phyloP scores from a whole-genome alignment of 1,284 basidiomycete species.

The Fomitopsis schrenkii region DNA sequence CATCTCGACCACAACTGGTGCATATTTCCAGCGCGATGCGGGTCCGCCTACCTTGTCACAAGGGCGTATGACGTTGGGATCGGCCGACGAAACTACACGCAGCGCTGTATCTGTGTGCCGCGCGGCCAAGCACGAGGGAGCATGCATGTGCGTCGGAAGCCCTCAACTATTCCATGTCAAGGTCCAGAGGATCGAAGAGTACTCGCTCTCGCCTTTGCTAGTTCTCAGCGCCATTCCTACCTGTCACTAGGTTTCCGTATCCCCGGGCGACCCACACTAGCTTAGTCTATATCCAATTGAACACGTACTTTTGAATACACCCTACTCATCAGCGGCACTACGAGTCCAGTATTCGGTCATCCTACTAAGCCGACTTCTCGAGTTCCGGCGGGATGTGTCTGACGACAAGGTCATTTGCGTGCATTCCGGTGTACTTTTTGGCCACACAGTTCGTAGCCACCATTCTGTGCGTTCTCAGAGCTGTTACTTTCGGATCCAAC shows the following conservation, averaged over 20 bases:
- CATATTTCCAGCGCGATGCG: neutral
- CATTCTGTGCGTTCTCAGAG: neutral
- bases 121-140: neutral
- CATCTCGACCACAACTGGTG: neutral
- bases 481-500: neutral
- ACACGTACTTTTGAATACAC: too few species aligned
- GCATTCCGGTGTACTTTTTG: too few species aligned
- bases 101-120: neutral
- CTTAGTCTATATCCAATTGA: neutral
- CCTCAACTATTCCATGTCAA: neutral
- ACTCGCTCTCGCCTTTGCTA: neutral
- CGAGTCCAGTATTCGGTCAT: too few species aligned
- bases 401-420: neutral
- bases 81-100: neutral
- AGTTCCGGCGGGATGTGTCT: neutral
- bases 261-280: neutral
- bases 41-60: neutral
- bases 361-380: neutral
- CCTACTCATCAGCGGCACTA: too few species aligned
- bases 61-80: neutral
- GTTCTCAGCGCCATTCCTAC: neutral
- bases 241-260: neutral
- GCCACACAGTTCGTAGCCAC: too few species aligned
- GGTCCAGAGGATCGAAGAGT: neutral
- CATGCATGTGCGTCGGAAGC: slow-evolving; percentile 1